Evolutionary conservation across 1,139 yeast species (phyloP).

Genomic region (Pichia sp.): DNA sequence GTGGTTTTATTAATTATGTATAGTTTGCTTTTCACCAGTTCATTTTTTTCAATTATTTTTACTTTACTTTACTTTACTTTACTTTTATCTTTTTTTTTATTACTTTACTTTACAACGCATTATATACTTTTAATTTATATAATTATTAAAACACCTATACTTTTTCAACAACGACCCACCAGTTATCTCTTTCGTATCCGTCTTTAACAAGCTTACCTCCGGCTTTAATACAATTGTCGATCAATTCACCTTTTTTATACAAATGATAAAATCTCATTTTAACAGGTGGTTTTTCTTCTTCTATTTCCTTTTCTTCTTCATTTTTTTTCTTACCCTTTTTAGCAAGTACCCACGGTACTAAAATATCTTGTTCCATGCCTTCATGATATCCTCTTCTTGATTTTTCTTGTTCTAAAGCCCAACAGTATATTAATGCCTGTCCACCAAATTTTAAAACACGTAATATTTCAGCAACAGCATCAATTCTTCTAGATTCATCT

Average conservation of each 20-base stretch:
- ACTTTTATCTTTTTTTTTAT: neutral
- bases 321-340: constrained; percentile 35
- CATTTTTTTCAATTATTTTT: no score
- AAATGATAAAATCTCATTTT: constrained; percentile 85
- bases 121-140: no score
- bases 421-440: constrained; percentile 74
- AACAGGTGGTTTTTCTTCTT: constrained; percentile 37
- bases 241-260: constrained; percentile 77
- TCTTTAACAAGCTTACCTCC: constrained; percentile 59
- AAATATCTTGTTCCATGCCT: constrained; percentile 86
- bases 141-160: neutral
- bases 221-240: constrained; percentile 58
- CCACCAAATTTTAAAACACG: constrained; percentile 56
- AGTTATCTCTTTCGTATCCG: constrained; percentile 92
- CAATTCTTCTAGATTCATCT: constrained; percentile 69
- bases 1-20: no score
- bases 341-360: constrained; percentile 91
- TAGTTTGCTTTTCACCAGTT: no score
- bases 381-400: constrained; percentile 84
- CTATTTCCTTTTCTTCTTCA: constrained; percentile 29
- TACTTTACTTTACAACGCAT: neutral
- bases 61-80: neutral
- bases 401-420: constrained; percentile 91
- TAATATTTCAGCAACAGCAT: constrained; percentile 66
- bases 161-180: constrained; percentile 67